These are phyloP conservation scores for Russula earlei DNA, from an alignment of 768 basidiomycete genomes.

Conservation along the genomic window DNA sequence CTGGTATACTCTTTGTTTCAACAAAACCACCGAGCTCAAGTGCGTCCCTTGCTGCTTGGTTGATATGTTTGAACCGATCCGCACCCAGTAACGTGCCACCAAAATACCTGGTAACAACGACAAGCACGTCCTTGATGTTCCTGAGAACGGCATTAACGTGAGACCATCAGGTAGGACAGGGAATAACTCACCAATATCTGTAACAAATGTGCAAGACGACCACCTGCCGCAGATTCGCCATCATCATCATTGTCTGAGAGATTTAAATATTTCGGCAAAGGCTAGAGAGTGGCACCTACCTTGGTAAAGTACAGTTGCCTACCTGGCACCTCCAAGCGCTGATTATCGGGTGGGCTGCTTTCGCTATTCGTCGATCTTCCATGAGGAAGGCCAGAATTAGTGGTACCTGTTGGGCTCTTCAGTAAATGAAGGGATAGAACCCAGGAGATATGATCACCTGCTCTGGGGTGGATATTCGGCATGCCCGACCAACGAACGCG, in stretches of 20 bases:
- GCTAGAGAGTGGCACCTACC: constrained; percentile 15
- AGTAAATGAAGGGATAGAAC: neutral
- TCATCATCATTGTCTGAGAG: constrained; percentile 84
- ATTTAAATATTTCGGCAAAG: neutral
- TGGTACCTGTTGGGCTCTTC: constrained; percentile 13
- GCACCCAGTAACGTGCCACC: constrained; percentile 88
- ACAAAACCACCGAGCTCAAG: constrained; percentile 84
- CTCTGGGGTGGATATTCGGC: constrained; percentile 64
- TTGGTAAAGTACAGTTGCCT: constrained; percentile 26
- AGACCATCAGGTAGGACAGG: neutral
- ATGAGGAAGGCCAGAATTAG: constrained; percentile 27
- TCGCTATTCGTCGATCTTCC: constrained; percentile 29
- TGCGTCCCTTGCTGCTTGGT: constrained; percentile 88
- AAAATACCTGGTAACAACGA: constrained; percentile 89
- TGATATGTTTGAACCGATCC: constrained; percentile 88
- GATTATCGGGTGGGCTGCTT: constrained; percentile 28
- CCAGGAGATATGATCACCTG: constrained; percentile 39
- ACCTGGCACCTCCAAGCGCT: constrained; percentile 29
- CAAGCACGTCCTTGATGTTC: constrained; percentile 76
- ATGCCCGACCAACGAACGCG: constrained; percentile 78
- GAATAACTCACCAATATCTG: constrained; percentile 16
- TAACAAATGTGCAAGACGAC: constrained; percentile 80
- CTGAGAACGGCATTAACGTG: constrained; percentile 29
- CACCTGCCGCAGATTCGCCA: constrained; percentile 88
- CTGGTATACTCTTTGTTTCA: constrained; percentile 28